phyloP scores from a whole-genome alignment of 1,284 basidiomycete species.

The Agaricales sp. region DNA sequence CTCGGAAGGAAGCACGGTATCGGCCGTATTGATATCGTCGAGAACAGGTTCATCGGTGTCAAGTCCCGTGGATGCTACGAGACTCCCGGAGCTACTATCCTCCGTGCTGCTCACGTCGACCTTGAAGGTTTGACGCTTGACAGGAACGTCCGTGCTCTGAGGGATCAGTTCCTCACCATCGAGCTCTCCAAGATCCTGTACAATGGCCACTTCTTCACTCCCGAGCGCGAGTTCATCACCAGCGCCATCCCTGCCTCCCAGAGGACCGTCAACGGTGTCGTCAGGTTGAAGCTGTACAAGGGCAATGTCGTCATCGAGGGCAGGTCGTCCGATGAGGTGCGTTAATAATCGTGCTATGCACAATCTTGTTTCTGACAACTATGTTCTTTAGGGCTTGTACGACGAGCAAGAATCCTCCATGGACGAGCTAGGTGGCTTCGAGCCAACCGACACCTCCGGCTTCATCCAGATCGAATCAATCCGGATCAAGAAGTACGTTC shows the following conservation, averaged over 20 bases:
- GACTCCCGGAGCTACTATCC: constrained; percentile 91
- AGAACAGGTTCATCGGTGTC: constrained; percentile 99
- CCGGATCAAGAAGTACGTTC: constrained; percentile 84
- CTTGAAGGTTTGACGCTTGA: constrained; percentile 96
- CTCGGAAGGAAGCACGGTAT: constrained; percentile 93
- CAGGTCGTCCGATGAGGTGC: constrained; percentile 77
- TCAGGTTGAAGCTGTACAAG: constrained; percentile 90
- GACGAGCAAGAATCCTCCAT: constrained; percentile 97
- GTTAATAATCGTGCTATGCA: constrained; percentile 11
- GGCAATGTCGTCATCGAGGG: constrained; percentile 95
- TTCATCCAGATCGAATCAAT: constrained; percentile 96
- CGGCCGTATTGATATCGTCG: constrained; percentile 96
- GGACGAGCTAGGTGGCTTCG: constrained; percentile 98
- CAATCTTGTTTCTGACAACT: constrained; percentile 18
- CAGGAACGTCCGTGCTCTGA: constrained; percentile 89
- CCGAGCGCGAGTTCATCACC: constrained; percentile 93
- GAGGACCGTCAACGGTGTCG: constrained; percentile 91
- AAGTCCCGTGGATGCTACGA: constrained; percentile 99
- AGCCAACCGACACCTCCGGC: constrained; percentile 84
- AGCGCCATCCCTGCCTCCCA: constrained; percentile 87
- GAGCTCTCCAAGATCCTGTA: constrained; percentile 90
- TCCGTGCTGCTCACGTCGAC: constrained; percentile 93
- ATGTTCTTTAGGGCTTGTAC: constrained; percentile 92
- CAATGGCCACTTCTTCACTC: constrained; percentile 96
- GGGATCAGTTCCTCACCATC: constrained; percentile 92